Conservation (phyloP, 257 asterid genomes). For the Thymus mandschuricus region DNA sequence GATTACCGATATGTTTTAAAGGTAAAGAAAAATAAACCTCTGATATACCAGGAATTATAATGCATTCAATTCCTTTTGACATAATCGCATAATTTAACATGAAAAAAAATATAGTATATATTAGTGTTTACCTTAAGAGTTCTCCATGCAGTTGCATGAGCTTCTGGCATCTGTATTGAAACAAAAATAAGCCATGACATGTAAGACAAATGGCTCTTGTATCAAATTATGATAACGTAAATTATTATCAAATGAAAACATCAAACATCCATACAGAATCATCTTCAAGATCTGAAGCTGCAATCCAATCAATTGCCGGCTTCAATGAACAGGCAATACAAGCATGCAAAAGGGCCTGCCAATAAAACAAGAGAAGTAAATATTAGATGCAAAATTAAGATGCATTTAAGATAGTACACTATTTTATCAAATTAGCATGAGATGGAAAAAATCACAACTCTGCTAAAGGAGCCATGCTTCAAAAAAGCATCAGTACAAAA, state of each 20-base stretch:
- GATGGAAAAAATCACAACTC: constrained; percentile 8
- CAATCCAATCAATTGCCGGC: constrained; percentile 94
- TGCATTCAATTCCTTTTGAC: background rate
- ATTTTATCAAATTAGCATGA: background rate
- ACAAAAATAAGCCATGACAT: constrained; percentile 24
- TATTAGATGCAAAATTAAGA: constrained; percentile 7
- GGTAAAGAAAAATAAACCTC: background rate
- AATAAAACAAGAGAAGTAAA: constrained; percentile 24
- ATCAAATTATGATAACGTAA: constrained; percentile 10
- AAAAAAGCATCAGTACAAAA: background rate
- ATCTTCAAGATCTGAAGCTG: constrained; percentile 99
- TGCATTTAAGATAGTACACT: background rate
- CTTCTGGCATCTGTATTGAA: constrained; percentile 75
- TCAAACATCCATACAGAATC: constrained; percentile 55
- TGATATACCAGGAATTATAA: background rate
- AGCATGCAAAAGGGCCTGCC: constrained; percentile 96
- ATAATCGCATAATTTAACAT: background rate
- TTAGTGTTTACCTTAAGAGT: constrained; percentile 60
- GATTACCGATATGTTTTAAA: constrained; percentile 6
- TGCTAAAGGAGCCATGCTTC: constrained; percentile 1
- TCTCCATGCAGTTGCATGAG: constrained; percentile 83
- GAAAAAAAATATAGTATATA: background rate
- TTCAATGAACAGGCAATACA: constrained; percentile 82
- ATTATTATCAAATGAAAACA: constrained; percentile 14
- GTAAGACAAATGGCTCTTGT: constrained; percentile 26